Evolutionary conservation across 164 flowering plant genomes (phyloP).

Genomic region (Vitis cinerea): DNA sequence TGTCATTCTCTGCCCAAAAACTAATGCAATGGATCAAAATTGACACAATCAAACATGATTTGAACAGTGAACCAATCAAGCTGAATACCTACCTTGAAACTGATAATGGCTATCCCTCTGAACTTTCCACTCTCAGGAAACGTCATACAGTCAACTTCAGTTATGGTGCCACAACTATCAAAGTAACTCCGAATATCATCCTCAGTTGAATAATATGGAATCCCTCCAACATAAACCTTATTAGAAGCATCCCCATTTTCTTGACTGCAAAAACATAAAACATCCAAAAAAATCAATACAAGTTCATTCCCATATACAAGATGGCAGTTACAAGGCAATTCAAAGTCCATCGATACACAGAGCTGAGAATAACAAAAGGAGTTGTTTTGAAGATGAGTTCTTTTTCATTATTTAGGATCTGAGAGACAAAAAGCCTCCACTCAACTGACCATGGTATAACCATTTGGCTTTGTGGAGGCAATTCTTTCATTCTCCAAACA

Average conservation of each 20-base stretch:
- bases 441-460: too few relatives aligned
- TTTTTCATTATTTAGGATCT: too few relatives aligned
- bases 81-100: constrained; percentile 55
- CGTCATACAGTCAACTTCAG: constrained; percentile 75
- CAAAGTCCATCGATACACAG: too few relatives aligned
- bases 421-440: too few relatives aligned
- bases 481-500: too few relatives aligned
- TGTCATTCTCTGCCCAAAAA: too few relatives aligned
- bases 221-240: constrained; percentile 93
- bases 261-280: constrained; percentile 35
- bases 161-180: constrained; percentile 81
- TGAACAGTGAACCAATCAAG: background rate
- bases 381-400: too few relatives aligned
- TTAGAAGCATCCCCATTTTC: constrained; percentile 30
- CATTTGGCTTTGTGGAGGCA: too few relatives aligned
- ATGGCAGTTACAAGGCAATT: too few relatives aligned
- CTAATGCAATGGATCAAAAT: background rate
- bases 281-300: background rate
- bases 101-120: constrained; percentile 86
- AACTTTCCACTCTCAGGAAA: constrained; percentile 92
- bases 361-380: too few relatives aligned
- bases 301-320: background rate
- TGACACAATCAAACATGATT: background rate
- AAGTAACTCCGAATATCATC: constrained; percentile 88
- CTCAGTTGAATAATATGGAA: constrained; percentile 85